Evolutionary conservation across 108 stramenopile species (phyloP).

Genomic region (Bacterosira constricta): DNA sequence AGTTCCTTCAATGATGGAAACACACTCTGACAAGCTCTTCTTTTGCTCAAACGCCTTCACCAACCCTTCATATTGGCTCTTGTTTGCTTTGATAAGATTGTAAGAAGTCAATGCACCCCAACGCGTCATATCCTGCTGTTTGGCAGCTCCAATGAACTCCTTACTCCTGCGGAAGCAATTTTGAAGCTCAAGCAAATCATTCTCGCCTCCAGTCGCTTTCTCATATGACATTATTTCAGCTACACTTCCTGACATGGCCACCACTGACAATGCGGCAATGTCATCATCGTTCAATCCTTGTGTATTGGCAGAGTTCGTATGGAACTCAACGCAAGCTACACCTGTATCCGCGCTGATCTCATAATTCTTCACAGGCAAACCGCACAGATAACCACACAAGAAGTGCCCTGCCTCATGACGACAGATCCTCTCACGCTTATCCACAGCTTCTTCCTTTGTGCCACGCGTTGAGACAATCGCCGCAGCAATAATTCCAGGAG

Average conservation of each 20-base stretch:
- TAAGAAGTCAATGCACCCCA: constrained; percentile 84
- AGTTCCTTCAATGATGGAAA: constrained; percentile 55
- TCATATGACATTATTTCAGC: constrained; percentile 78
- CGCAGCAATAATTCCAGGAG: constrained; percentile 75
- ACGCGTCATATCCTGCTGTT: constrained; percentile 87
- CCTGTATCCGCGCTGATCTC: constrained; percentile 50
- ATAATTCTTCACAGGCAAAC: constrained; percentile 77
- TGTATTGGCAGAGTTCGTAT: constrained; percentile 31
- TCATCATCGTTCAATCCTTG: constrained; percentile 61
- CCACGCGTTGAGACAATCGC: constrained; percentile 53
- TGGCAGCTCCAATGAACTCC: constrained; percentile 83
- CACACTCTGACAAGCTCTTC: constrained; percentile 74
- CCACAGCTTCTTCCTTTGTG: constrained; percentile 34
- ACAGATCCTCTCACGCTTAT: constrained; percentile 60
- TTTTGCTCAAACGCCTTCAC: constrained; percentile 66
- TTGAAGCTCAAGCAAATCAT: constrained; percentile 79
- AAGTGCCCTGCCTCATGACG: constrained; percentile 88
- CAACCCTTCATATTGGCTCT: constrained; percentile 63
- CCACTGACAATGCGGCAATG: constrained; percentile 70
- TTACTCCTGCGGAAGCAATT: constrained; percentile 61
- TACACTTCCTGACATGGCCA: constrained; percentile 81
- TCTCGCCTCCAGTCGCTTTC: constrained; percentile 67
- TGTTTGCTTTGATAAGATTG: constrained; percentile 60
- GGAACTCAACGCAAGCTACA: constrained; percentile 81
- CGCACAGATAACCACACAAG: constrained; percentile 82